phyloP scores from a whole-genome alignment of 192 early-diverging fungal species.

The Piromyces finnis region DNA sequence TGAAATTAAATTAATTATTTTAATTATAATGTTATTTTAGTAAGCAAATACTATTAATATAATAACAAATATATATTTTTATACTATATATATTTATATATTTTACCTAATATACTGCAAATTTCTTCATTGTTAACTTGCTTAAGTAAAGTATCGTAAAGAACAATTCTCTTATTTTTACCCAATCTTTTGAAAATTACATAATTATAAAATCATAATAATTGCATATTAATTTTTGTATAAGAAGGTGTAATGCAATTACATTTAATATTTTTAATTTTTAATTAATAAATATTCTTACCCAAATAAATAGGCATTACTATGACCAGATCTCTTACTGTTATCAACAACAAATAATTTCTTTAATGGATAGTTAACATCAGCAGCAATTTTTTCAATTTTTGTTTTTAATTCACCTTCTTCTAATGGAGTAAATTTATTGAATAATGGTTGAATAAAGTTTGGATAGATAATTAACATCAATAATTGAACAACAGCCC shows the following conservation, averaged over 20 bases:
- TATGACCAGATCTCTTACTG: conserved; percentile 69
- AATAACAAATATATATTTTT: too few species aligned
- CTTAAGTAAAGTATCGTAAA: conserved; percentile 83
- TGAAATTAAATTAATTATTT: too few species aligned
- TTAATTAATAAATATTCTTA: too few species aligned
- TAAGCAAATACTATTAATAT: too few species aligned
- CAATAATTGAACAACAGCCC: not conserved
- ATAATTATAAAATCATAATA: too few species aligned
- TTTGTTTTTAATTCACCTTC: conserved; percentile 59
- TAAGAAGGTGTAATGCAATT: too few species aligned
- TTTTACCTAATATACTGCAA: conserved; percentile 70
- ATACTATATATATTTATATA: not conserved
- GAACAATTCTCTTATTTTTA: conserved; percentile 90
- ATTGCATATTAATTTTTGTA: too few species aligned
- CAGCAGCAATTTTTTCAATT: conserved; percentile 65
- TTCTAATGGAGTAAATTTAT: conserved; percentile 74
- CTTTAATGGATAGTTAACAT: conserved; percentile 75
- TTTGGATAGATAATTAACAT: conserved; percentile 66
- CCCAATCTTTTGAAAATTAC: conserved; percentile 43
- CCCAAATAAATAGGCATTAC: conserved; percentile 76
- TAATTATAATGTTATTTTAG: too few species aligned
- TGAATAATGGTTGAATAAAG: conserved; percentile 94
- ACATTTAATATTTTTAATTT: too few species aligned
- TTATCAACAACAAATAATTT: conserved; percentile 95
- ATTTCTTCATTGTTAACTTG: conserved; percentile 72